A percentile compares a stretch with the other conserved stretches of the same genome.
Conservation (phyloP, 371 early-diverging fungal species). For the Paraphysoderma sedebokerense region DNA sequence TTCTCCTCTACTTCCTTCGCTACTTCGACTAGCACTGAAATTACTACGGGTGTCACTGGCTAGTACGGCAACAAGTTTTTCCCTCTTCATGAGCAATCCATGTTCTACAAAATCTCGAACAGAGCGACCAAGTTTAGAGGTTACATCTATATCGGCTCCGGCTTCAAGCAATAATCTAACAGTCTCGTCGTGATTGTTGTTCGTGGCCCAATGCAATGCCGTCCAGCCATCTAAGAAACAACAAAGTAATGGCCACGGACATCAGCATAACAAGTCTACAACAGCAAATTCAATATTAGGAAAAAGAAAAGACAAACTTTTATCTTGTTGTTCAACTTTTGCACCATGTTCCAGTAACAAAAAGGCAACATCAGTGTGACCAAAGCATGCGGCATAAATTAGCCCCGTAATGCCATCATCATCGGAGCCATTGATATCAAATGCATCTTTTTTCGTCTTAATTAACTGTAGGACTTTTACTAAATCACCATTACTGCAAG, state of each 20-base stretch:
- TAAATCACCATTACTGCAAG: not conserved
- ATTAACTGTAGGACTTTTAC: not conserved
- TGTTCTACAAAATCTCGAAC: slow-evolving; percentile 48
- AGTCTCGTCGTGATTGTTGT: slow-evolving; percentile 56
- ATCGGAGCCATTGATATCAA: not conserved
- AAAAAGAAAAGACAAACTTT: slow-evolving; percentile 27
- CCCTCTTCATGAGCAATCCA: not conserved
- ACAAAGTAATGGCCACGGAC: not conserved
- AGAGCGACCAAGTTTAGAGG: slow-evolving; percentile 57
- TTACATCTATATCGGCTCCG: slow-evolving; percentile 56
- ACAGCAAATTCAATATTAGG: not conserved
- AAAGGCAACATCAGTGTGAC: slow-evolving; percentile 44
- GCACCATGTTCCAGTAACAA: slow-evolving; percentile 55
- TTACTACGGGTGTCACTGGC: not conserved
- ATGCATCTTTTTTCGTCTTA: not conserved
- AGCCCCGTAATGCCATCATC: slow-evolving; percentile 11
- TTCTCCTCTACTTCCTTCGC: not conserved
- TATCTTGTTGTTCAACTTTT: slow-evolving; percentile 52
- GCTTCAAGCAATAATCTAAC: slow-evolving; percentile 55
- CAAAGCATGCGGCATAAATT: slow-evolving; percentile 77
- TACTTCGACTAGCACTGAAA: not conserved
- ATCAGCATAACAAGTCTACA: not conserved
- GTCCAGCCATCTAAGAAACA: slow-evolving; percentile 66
- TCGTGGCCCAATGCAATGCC: slow-evolving; percentile 88
- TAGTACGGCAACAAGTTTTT: not conserved